These are phyloP conservation scores for Thuja plicata DNA, from an alignment of 83 land plant species.

Conservation along the genomic window DNA sequence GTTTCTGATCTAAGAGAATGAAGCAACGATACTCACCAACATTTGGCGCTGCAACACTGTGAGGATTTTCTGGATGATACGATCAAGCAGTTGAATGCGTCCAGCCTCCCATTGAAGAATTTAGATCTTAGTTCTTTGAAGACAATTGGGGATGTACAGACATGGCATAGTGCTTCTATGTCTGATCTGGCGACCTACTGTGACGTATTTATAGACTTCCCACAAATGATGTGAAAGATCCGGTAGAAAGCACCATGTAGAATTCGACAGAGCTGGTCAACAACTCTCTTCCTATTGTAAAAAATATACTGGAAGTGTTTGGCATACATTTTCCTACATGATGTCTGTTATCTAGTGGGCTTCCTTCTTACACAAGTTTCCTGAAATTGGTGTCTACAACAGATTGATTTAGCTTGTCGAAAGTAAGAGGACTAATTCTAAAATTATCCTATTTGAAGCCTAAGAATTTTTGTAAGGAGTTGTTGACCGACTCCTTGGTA, in stretches of 20 bases:
- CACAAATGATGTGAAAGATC: not conserved
- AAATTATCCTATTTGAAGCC: too few species aligned
- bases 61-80: not conserved
- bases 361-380: not conserved
- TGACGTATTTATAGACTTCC: slow-evolving; percentile 23
- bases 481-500: too few species aligned
- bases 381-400: slow-evolving; percentile 17
- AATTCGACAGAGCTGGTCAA: slow-evolving; percentile 35
- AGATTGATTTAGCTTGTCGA: slow-evolving; percentile 14
- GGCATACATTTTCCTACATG: not conserved
- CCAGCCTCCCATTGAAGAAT: not conserved
- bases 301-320: not conserved
- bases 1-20: not conserved
- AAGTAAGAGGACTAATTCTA: too few species aligned
- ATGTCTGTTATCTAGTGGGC: not conserved
- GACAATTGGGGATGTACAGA: slow-evolving; percentile 11
- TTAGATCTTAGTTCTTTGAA: not conserved
- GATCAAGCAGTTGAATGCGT: not conserved
- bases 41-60: not conserved
- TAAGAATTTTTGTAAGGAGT: too few species aligned
- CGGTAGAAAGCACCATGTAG: not conserved
- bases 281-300: slow-evolving; percentile 47
- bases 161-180: slow-evolving; percentile 40
- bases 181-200: slow-evolving; percentile 40
- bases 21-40: not conserved